Evolutionary conservation across 495 filamentous ascomycete genomes (phyloP).

Genomic region (Daldinia concentrica): DNA sequence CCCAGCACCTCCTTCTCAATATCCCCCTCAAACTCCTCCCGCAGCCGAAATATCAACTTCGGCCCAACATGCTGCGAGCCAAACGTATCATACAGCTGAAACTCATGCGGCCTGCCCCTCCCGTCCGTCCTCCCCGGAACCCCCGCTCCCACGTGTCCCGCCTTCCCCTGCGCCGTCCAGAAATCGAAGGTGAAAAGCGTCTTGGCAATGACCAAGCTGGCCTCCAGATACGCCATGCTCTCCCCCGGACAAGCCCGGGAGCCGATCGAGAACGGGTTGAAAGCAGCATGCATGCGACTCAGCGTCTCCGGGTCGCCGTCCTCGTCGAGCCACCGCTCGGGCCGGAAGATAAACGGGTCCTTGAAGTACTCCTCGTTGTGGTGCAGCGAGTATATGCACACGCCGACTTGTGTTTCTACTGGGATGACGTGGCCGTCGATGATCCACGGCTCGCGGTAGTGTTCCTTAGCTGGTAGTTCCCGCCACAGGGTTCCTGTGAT

Average conservation of each 20-base stretch:
- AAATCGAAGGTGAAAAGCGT: slow-evolving; percentile 36
- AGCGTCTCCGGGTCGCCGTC: slow-evolving; percentile 26
- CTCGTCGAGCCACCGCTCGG: slow-evolving; percentile 64
- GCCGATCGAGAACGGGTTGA: slow-evolving; percentile 56
- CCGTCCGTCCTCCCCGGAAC: not conserved
- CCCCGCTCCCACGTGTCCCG: not conserved
- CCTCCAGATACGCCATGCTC: slow-evolving; percentile 43
- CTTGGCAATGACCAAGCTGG: slow-evolving; percentile 44
- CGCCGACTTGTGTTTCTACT: slow-evolving; percentile 61
- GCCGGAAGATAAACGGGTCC: slow-evolving; percentile 58
- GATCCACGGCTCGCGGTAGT: not conserved
- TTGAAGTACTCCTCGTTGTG: slow-evolving; percentile 65
- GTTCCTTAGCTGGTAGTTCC: slow-evolving; percentile 15
- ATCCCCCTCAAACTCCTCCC: not conserved
- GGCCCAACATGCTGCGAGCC: slow-evolving; percentile 2
- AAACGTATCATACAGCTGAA: slow-evolving; percentile 7
- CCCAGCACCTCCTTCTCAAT: not conserved
- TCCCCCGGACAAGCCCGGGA: slow-evolving; percentile 46
- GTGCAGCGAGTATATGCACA: slow-evolving; percentile 64
- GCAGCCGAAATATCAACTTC: not conserved
- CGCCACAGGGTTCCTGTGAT: slow-evolving; percentile 60
- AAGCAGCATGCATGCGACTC: slow-evolving; percentile 41
- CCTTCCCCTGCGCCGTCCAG: not conserved
- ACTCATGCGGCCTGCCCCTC: not conserved
- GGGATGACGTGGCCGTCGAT: slow-evolving; percentile 44